Percentiles rank a stretch among this genome's conserved stretches.
Evolutionary conservation across 2,329 filamentous ascomycete species (phyloP).

Genomic region (Neonectria coccinea): DNA sequence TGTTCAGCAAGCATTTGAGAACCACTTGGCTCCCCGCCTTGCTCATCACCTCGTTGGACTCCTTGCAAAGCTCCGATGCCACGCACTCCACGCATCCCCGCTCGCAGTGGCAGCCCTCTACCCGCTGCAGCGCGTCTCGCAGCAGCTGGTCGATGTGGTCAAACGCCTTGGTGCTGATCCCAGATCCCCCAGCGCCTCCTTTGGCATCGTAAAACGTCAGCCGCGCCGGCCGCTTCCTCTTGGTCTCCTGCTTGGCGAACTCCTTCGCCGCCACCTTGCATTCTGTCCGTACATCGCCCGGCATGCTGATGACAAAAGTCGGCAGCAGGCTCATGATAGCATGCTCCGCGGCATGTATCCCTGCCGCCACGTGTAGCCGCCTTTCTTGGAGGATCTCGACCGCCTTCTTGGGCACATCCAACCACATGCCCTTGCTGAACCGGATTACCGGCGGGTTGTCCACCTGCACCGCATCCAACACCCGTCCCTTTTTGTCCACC

Average conservation of each 20-base stretch:
- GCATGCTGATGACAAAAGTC: conserved; percentile 89
- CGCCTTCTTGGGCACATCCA: conserved; percentile 85
- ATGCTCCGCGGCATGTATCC: conserved; percentile 95
- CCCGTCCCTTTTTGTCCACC: conserved; percentile 84
- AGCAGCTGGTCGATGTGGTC: conserved; percentile 89
- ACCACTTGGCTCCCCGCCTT: conserved; percentile 89
- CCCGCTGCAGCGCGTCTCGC: conserved; percentile 77
- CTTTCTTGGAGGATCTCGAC: conserved; percentile 81
- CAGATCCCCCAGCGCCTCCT: conserved; percentile 83
- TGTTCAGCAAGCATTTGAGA: conserved; percentile 78
- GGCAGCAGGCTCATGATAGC: conserved; percentile 88
- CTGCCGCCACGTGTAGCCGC: conserved; percentile 83
- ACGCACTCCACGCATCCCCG: conserved; percentile 93
- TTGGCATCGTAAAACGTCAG: conserved; percentile 97
- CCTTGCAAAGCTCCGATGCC: conserved; percentile 83
- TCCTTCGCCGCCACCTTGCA: conserved; percentile 93
- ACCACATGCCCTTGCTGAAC: conserved; percentile 91
- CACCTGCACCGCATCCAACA: conserved; percentile 91
- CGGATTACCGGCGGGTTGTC: conserved; percentile 93
- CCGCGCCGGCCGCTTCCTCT: conserved; percentile 84
- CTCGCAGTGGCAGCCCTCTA: conserved; percentile 80
- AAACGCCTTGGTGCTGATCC: conserved; percentile 92
- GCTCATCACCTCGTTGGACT: conserved; percentile 92
- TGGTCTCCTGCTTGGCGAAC: conserved; percentile 76
- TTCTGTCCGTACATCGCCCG: conserved; percentile 92